These are phyloP conservation scores for Aristolochia californica DNA, from an alignment of 164 flowering plant genomes.

Conservation along the genomic window DNA sequence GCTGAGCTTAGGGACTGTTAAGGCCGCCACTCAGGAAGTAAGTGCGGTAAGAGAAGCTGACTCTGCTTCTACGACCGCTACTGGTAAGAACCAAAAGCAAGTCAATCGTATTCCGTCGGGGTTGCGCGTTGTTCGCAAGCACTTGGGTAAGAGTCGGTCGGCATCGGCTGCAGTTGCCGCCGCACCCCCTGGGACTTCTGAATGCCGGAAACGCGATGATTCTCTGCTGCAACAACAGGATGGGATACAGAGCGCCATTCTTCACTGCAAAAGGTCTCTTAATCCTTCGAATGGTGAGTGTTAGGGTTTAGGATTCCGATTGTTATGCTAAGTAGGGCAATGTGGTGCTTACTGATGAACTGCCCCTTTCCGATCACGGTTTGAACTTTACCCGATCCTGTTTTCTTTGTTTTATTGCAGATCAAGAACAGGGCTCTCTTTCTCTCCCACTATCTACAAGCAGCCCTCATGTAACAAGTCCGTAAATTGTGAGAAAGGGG, in stretches of 20 bases:
- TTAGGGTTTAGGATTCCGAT: neutral
- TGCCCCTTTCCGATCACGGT: no score
- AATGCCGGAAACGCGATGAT: conserved; percentile 48
- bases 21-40: neutral
- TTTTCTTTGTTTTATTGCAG: conserved; percentile 7
- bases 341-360: neutral
- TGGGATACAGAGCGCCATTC: conserved; percentile 82
- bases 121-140: conserved; percentile 54
- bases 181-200: conserved; percentile 9
- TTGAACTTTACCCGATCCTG: no score
- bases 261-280: conserved; percentile 84
- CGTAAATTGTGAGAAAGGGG: conserved; percentile 11
- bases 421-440: conserved; percentile 16
- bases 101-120: conserved; percentile 26
- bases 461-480: conserved; percentile 25
- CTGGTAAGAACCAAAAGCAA: conserved; percentile 18
- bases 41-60: neutral
- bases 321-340: no score
- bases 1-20: conserved; percentile 14
- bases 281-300: conserved; percentile 11
- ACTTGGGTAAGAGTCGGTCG: conserved; percentile 69
- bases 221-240: conserved; percentile 80
- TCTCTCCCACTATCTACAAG: conserved; percentile 31
- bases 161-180: conserved; percentile 48
- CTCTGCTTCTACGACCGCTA: neutral